Conservation (phyloP, 2,329 filamentous ascomycete species). For the Colletotrichum liriopes region DNA sequence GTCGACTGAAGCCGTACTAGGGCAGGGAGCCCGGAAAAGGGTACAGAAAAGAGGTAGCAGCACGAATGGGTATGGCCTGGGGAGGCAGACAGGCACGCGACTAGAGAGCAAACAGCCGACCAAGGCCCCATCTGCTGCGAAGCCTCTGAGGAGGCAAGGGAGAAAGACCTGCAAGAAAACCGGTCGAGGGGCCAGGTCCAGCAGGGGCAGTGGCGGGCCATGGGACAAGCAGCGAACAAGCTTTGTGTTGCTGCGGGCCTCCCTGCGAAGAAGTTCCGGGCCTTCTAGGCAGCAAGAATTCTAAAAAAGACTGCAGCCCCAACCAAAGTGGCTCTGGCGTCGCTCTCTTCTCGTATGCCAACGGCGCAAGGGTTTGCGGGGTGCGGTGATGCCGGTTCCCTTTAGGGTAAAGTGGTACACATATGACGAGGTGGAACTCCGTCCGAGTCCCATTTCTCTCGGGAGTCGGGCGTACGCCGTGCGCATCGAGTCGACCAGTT, state of each 20-base stretch:
- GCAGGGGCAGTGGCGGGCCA: background rate
- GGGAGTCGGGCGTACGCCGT: slow-evolving; percentile 23
- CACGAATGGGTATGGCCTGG: background rate
- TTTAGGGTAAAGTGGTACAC: slow-evolving; percentile 23
- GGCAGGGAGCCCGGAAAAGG: background rate
- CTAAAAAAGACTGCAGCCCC: background rate
- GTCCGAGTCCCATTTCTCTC: slow-evolving; percentile 6
- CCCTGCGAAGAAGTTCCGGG: slow-evolving; percentile 4
- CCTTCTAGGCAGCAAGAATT: slow-evolving; percentile 7
- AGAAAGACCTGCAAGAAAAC: background rate
- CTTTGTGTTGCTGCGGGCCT: slow-evolving; percentile 33
- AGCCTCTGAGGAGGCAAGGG: background rate
- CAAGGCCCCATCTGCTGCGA: slow-evolving; percentile 1
- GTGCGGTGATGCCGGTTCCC: slow-evolving; percentile 25
- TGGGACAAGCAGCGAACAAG: slow-evolving; percentile 30
- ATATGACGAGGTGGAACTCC: slow-evolving; percentile 25
- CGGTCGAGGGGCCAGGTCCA: background rate
- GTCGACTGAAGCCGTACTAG: slow-evolving; percentile 4
- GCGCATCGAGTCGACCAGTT: slow-evolving; percentile 1
- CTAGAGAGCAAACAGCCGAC: slow-evolving; percentile 3
- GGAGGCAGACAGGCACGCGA: slow-evolving; percentile 23
- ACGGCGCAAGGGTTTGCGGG: slow-evolving; percentile 12
- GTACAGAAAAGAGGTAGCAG: slow-evolving; percentile 18
- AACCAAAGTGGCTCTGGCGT: slow-evolving; percentile 14
- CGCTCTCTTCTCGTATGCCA: slow-evolving; percentile 28